Conservation (phyloP, 148 eudicot species). For the Selenicereus undatus region DNA sequence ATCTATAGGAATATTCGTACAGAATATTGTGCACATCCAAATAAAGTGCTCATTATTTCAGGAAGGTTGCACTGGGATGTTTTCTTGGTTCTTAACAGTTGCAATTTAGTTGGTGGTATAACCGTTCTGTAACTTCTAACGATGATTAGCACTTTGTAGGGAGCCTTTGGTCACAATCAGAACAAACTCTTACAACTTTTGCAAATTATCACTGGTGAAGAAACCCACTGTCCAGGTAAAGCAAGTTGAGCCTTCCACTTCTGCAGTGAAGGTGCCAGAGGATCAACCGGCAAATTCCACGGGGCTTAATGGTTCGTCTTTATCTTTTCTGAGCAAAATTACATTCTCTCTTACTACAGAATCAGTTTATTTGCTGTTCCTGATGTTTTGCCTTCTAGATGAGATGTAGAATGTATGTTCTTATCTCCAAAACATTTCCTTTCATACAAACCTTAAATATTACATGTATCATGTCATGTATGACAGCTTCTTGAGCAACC, state of each 20-base stretch:
- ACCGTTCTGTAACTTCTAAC: background rate
- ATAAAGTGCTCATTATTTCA: background rate
- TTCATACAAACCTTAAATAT: background rate
- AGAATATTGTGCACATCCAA: background rate
- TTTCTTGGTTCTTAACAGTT: background rate
- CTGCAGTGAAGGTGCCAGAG: background rate
- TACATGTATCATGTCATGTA: too few relatives aligned
- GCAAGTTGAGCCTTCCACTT: background rate
- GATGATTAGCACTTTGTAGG: background rate
- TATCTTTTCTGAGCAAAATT: background rate
- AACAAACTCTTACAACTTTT: constrained; percentile 7
- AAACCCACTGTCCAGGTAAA: background rate
- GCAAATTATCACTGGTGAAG: constrained; percentile 4
- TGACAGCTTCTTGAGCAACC: too few relatives aligned
- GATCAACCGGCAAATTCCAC: background rate
- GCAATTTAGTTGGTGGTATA: background rate
- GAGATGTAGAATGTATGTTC: background rate
- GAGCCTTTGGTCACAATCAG: background rate
- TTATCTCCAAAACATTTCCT: background rate
- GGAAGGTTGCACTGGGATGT: background rate
- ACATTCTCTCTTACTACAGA: background rate
- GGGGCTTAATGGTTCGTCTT: background rate
- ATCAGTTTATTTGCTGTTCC: background rate
- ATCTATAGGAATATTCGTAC: background rate
- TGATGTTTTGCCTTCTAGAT: background rate